phyloP scores from a whole-genome alignment of 148 eudicot genomes.

The Arctostaphylos glauca region DNA sequence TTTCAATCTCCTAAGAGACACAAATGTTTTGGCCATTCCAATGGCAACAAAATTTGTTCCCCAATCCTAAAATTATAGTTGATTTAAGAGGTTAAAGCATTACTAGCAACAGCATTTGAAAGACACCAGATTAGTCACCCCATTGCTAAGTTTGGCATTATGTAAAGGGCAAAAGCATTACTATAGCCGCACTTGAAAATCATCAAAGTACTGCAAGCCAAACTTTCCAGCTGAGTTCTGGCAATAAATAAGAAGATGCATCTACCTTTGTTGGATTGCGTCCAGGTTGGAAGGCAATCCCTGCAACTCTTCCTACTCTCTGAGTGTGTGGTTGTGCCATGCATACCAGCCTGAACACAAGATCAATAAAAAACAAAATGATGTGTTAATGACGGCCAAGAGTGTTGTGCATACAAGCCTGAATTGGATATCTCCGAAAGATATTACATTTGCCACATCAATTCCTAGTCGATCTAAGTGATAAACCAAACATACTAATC shows the following conservation, averaged over 20 bases:
- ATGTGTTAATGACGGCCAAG: not conserved
- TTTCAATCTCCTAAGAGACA: not conserved
- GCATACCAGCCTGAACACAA: conserved; percentile 67
- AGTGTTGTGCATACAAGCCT: not conserved
- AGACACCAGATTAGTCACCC: not conserved
- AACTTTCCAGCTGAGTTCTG: not conserved
- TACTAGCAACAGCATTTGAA: not conserved
- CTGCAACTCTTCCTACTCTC: conserved; percentile 70
- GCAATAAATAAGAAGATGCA: not conserved
- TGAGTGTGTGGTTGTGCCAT: conserved; percentile 63
- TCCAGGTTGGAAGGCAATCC: conserved; percentile 92
- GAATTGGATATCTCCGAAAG: not conserved
- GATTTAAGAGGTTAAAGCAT: not conserved
- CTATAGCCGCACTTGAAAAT: not conserved
- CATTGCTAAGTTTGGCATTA: not conserved
- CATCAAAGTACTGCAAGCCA: not conserved
- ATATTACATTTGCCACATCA: not conserved
- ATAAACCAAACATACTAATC: not conserved
- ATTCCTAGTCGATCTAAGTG: not conserved
- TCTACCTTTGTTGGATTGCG: conserved; percentile 81
- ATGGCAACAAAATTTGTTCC: not conserved
- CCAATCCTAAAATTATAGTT: not conserved
- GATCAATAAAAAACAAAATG: not conserved
- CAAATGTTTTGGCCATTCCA: not conserved
- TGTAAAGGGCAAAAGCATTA: not conserved